These are phyloP conservation scores for Populus nigra DNA, from an alignment of 345 rosid species.

Conservation along the genomic window DNA sequence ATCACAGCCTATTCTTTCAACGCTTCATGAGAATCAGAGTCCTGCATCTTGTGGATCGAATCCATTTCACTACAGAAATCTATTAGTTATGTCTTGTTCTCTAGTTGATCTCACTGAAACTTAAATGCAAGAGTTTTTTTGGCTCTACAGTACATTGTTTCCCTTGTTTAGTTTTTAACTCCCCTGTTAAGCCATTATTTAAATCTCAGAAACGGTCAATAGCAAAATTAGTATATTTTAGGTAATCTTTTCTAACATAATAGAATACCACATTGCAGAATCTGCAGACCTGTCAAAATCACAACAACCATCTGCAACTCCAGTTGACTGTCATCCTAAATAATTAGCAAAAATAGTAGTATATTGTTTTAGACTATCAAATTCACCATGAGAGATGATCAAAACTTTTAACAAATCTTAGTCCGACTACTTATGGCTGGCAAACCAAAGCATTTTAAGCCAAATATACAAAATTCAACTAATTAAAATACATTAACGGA, in stretches of 20 bases:
- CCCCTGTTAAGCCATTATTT: neutral
- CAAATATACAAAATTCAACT: neutral
- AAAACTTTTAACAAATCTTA: slow-evolving; percentile 13
- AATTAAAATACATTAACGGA: neutral
- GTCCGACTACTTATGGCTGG: slow-evolving; percentile 5
- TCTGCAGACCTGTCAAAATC: slow-evolving; percentile 10
- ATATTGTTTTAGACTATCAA: neutral
- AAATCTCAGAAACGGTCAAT: neutral
- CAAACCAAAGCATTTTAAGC: neutral
- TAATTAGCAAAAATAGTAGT: neutral
- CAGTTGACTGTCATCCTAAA: neutral
- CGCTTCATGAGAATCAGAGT: neutral
- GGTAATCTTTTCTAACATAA: neutral
- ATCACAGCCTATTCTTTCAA: neutral
- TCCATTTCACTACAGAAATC: neutral
- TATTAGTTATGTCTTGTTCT: neutral
- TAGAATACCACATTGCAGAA: neutral
- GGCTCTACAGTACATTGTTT: neutral
- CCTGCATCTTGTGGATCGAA: neutral
- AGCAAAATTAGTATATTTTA: neutral
- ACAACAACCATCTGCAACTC: slow-evolving; percentile 6
- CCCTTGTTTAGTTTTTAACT: neutral
- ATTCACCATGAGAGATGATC: neutral
- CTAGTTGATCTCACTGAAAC: neutral
- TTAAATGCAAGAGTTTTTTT: neutral